phyloP scores from a whole-genome alignment of 768 basidiomycete species.

The Russula sp. region DNA sequence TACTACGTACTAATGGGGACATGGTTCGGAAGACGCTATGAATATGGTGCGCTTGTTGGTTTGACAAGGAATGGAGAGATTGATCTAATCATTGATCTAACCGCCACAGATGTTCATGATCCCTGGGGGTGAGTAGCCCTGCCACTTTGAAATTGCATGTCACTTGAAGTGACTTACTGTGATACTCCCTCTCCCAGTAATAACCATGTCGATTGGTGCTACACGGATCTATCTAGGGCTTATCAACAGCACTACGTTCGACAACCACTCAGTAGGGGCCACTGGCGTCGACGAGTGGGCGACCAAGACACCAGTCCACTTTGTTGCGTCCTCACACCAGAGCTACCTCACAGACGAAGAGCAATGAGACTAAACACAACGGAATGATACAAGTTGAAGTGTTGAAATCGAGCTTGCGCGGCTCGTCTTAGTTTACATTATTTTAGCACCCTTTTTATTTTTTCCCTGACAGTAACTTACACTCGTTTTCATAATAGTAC shows the following conservation, averaged over 20 bases:
- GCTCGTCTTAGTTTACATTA: too few relatives aligned
- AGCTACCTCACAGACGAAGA: too few relatives aligned
- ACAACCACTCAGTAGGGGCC: neutral
- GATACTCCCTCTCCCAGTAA: neutral
- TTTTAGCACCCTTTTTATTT: too few relatives aligned
- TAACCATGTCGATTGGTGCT: neutral
- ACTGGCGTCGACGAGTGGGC: too few relatives aligned
- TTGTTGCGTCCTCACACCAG: too few relatives aligned
- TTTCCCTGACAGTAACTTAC: too few relatives aligned
- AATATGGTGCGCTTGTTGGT: neutral
- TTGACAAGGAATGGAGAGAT: neutral
- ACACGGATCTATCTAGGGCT: neutral
- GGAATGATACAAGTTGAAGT: too few relatives aligned
- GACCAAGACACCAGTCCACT: too few relatives aligned
- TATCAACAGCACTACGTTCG: neutral
- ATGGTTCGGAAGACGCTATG: neutral
- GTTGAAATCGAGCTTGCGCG: too few relatives aligned
- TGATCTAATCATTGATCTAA: neutral
- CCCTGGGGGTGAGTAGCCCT: neutral
- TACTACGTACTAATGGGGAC: neutral
- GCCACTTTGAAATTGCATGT: too few relatives aligned
- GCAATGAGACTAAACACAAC: too few relatives aligned
- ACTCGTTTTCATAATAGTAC: too few relatives aligned
- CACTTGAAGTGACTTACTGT: neutral
- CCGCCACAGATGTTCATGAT: neutral